phyloP scores from a whole-genome alignment of 352 stramenopile genomes.

The Hyaloperonospora arabidopsidis region DNA sequence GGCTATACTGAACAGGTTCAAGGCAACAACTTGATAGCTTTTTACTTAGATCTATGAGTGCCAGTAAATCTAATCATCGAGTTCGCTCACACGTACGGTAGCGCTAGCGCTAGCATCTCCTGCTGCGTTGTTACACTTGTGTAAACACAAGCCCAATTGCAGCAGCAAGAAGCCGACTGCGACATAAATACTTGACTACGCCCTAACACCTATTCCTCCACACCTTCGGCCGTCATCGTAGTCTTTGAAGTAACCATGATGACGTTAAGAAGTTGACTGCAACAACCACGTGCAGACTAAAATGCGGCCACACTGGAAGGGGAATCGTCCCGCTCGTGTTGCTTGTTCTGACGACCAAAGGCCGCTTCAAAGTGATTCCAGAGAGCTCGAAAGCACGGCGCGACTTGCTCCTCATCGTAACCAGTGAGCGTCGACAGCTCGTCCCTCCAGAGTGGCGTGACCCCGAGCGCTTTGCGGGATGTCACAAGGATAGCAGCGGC shows the following conservation, averaged over 20 bases:
- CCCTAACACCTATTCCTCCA: conserved; percentile 32
- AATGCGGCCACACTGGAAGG: conserved; percentile 59
- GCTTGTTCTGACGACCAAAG: conserved; percentile 70
- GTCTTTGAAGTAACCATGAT: conserved; percentile 11
- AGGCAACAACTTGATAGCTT: not conserved
- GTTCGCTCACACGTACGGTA: conserved; percentile 24
- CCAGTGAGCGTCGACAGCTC: conserved; percentile 73
- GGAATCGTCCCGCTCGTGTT: conserved; percentile 54
- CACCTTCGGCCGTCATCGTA: conserved; percentile 4
- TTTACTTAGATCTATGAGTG: conserved; percentile 12
- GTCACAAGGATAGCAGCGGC: conserved; percentile 69
- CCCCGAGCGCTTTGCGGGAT: conserved; percentile 66
- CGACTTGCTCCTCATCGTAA: conserved; percentile 72
- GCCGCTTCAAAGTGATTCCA: conserved; percentile 74
- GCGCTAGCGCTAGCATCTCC: conserved; percentile 12
- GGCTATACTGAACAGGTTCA: conserved; percentile 3
- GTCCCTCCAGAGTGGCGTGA: conserved; percentile 74
- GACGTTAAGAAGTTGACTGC: conserved; percentile 6
- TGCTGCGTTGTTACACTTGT: conserved; percentile 7
- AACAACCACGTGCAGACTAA: conserved; percentile 15
- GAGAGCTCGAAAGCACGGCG: conserved; percentile 77
- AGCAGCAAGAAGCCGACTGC: conserved; percentile 15
- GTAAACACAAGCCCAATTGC: conserved; percentile 15
- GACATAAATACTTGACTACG: conserved; percentile 48
- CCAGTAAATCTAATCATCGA: not conserved